Base-by-base conservation (phyloP, 306 rosid species). In the Oxytropis ochrocephala region DNA sequence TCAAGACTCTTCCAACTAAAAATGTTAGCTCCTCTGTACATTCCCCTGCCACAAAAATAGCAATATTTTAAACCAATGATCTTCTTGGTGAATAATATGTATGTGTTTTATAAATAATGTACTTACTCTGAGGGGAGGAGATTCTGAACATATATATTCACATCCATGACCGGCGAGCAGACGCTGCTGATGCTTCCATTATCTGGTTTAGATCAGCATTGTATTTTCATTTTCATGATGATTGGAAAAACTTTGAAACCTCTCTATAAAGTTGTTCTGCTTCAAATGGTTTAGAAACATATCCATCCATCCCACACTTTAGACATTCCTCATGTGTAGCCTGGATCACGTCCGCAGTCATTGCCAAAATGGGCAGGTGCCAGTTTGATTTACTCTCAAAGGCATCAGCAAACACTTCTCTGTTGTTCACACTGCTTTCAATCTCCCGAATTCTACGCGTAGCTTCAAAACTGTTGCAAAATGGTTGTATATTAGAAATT, bases 281-380 rank as follows among this genome's bases (percentile, higher is more conserved):
- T 85, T 94, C 99, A 67, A 94, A 94, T 48, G 99, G 99, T 79
- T 94, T 94, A 18, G 99, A 91, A 64, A 94, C 97, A 46, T 88
- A 94, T 61, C 99, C 99, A 69, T 91, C 92, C 99, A 94, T 94
- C 64, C 97, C 99, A 66, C 56, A 73, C 58, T 10, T 81, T 27
- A 78, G 49, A 67, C 97, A 88, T 71, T 83, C 65, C 76, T 91
- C 96, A 5, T 87, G 96, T 10, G 99, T 94, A 21, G 99, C 99
- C 78, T 94, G 99, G 61, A 94, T 91, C 50, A 94, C 97, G 24
- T 94, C 97, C 5, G 99, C 99, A 1, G 99, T 94, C 99, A 94
- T 94, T 75, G 99, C 99, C 81, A 94, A 73, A 69, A 94, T 89
- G 21, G 99, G 99, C 4, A 94, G 73, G 48, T 78, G 88, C 91